phyloP scores from a whole-genome alignment of 2,329 filamentous ascomycete genomes.

The Sarocladium strictum region DNA sequence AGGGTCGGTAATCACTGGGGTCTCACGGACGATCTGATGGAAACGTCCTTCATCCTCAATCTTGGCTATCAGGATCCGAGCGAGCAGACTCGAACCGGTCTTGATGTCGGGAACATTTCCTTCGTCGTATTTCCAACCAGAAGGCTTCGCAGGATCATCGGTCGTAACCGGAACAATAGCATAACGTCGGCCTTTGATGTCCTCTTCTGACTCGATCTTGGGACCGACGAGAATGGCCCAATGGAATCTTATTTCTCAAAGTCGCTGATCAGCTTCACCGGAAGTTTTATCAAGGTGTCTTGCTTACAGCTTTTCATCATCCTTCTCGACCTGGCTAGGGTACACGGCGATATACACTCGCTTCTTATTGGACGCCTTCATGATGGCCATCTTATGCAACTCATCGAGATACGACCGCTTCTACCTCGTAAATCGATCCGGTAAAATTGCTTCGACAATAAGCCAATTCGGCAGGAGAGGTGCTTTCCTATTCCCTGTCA shows the following conservation, averaged over 20 bases:
- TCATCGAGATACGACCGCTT: no score
- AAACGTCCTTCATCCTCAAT: constrained; percentile 27
- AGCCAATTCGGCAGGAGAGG: background rate
- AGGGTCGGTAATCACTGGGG: constrained; percentile 27
- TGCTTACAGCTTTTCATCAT: constrained; percentile 1
- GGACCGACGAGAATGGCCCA: constrained; percentile 25
- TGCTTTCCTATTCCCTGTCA: background rate
- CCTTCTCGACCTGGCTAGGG: background rate
- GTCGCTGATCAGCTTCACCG: background rate
- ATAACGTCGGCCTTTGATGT: constrained; percentile 17
- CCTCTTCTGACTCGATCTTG: constrained; percentile 17
- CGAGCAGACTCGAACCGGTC: constrained; percentile 25
- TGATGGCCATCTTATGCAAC: background rate
- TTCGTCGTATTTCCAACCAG: constrained; percentile 63
- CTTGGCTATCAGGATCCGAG: constrained; percentile 32
- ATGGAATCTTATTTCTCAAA: constrained; percentile 19
- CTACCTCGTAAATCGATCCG: no score
- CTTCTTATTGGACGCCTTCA: constrained; percentile 8
- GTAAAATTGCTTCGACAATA: no score
- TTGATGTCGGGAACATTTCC: constrained; percentile 14
- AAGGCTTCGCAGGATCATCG: constrained; percentile 27
- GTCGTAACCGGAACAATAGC: background rate
- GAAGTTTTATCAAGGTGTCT: no score
- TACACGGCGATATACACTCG: constrained; percentile 6
- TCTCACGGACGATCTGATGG: constrained; percentile 22